Percentiles rank a stretch among this genome's conserved stretches.
Conservation (phyloP, 345 rosid genomes). For the Citrus australasica region DNA sequence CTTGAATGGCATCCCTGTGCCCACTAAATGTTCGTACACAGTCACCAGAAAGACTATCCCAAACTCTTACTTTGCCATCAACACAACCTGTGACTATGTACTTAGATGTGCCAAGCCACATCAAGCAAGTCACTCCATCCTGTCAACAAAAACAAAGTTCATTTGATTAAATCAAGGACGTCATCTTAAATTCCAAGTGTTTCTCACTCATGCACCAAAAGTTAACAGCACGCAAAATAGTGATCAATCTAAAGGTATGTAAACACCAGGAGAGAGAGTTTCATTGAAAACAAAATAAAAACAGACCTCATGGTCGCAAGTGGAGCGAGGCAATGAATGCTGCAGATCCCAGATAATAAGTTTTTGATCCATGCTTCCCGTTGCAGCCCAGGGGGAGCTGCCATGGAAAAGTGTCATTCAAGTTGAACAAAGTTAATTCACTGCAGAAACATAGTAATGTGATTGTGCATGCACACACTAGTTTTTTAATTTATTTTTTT, state of each 20-base stretch:
- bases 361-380: conserved; percentile 81
- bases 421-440: neutral
- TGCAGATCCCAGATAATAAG: conserved; percentile 88
- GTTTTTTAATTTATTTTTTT: no score
- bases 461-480: neutral
- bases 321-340: conserved; percentile 61
- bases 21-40: conserved; percentile 62
- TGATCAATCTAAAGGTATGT: neutral
- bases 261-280: neutral
- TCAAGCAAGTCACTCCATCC: conserved; percentile 77
- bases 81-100: conserved; percentile 74
- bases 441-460: neutral
- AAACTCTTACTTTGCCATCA: conserved; percentile 66
- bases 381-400: conserved; percentile 77
- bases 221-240: neutral
- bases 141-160: conserved; percentile 19
- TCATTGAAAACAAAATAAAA: neutral
- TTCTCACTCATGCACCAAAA: neutral
- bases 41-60: conserved; percentile 83
- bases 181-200: neutral
- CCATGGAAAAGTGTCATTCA: neutral
- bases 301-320: conserved; percentile 70
- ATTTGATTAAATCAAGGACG: neutral
- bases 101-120: conserved; percentile 71
- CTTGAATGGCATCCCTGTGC: conserved; percentile 57